phyloP scores from a whole-genome alignment of 257 asterid species.

The Paraleonurus japonicus region DNA sequence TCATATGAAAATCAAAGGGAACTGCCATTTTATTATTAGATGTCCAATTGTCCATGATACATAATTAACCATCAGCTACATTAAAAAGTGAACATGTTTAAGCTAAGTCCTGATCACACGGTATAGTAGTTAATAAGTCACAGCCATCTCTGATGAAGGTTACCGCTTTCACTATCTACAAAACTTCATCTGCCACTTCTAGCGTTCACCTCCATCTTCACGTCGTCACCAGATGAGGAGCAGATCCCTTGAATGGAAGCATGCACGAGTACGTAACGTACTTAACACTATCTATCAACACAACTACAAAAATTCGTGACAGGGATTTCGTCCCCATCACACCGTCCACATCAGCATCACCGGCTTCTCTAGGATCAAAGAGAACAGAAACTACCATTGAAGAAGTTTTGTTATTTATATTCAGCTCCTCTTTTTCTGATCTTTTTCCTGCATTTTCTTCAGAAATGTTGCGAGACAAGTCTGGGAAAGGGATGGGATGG shows the following conservation, averaged over 20 bases:
- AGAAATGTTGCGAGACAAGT: slow-evolving; percentile 58
- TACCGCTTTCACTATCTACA: slow-evolving; percentile 49
- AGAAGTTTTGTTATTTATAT: slow-evolving; percentile 45
- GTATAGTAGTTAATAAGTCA: slow-evolving; percentile 30
- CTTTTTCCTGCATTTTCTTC: slow-evolving; percentile 38
- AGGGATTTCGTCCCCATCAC: slow-evolving; percentile 77
- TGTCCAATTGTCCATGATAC: slow-evolving; percentile 6
- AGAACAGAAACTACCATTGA: slow-evolving; percentile 97
- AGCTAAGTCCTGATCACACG: slow-evolving; percentile 22
- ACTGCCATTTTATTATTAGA: slow-evolving; percentile 6
- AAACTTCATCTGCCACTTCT: slow-evolving; percentile 34
- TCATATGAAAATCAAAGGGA: background rate
- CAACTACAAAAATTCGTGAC: slow-evolving; percentile 81
- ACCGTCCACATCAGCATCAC: slow-evolving; percentile 70
- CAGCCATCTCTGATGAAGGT: slow-evolving; percentile 20
- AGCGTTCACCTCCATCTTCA: slow-evolving; percentile 28
- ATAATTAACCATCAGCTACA: slow-evolving; percentile 17
- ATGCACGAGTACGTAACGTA: slow-evolving; percentile 95
- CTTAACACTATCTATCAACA: slow-evolving; percentile 80
- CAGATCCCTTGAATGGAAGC: slow-evolving; percentile 81
- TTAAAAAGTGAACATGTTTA: slow-evolving; percentile 10
- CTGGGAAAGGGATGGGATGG: slow-evolving; percentile 51
- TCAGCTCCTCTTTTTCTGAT: slow-evolving; percentile 48
- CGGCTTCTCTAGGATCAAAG: slow-evolving; percentile 85
- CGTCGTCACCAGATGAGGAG: slow-evolving; percentile 58